These are phyloP conservation scores for Kazachstania africana DNA, from an alignment of 805 yeast species.

Conservation along the genomic window DNA sequence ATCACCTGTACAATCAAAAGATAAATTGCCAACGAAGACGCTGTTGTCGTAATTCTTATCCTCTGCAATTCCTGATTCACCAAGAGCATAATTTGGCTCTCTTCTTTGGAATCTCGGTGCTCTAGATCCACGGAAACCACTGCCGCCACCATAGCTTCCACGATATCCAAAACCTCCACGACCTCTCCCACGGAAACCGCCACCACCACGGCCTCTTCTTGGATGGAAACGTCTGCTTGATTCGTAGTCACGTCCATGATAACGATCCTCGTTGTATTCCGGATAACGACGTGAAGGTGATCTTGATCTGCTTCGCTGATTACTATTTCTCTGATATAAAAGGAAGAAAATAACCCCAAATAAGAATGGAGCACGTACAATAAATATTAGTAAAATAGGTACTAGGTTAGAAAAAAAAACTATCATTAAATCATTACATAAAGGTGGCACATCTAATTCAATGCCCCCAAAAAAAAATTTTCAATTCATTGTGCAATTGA, in stretches of 20 bases:
- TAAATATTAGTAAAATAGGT: too few species aligned
- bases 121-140: neutral
- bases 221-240: conserved; percentile 3
- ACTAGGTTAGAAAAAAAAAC: too few species aligned
- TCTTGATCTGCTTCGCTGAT: conserved; percentile 13
- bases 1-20: conserved; percentile 47
- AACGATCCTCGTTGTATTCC: conserved; percentile 10
- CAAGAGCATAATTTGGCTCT: conserved; percentile 1
- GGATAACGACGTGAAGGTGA: conserved; percentile 19
- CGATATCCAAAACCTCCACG: conserved; percentile 2
- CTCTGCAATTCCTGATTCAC: too few species aligned
- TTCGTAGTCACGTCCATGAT: conserved; percentile 21
- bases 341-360: too few species aligned
- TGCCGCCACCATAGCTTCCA: neutral
- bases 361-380: too few species aligned
- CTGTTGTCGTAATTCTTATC: conserved; percentile 55
- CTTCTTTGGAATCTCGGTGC: neutral
- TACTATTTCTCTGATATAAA: too few species aligned
- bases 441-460: too few species aligned
- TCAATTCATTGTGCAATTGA: too few species aligned
- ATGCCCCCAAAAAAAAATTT: too few species aligned
- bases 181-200: conserved; percentile 8
- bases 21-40: conserved; percentile 62
- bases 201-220: conserved; percentile 14
- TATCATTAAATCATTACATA: too few species aligned